Conservation (phyloP, 1,284 basidiomycete genomes). For the Apiotrichum gamsii region DNA sequence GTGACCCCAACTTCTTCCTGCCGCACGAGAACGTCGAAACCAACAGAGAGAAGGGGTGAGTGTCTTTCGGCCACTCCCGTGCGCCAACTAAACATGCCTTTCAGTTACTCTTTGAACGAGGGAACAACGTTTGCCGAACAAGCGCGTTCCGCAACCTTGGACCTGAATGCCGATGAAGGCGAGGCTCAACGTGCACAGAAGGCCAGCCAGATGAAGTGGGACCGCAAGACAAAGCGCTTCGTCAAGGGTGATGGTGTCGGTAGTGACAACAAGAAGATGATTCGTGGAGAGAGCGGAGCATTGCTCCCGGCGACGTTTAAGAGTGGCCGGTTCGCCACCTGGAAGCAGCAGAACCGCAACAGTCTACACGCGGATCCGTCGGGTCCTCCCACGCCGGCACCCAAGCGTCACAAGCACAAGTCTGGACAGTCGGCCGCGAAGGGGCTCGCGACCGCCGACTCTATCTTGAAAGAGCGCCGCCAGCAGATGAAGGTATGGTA, state of each 20-base stretch:
- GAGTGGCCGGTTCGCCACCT: slow-evolving; percentile 89
- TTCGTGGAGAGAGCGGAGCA: slow-evolving; percentile 86
- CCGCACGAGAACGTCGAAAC: slow-evolving; percentile 82
- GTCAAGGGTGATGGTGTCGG: slow-evolving; percentile 76
- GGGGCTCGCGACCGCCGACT: slow-evolving; percentile 9
- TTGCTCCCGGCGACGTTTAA: slow-evolving; percentile 90
- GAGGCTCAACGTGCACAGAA: slow-evolving; percentile 59
- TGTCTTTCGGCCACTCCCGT: no score
- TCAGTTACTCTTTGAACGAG: slow-evolving; percentile 73
- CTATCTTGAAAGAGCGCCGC: slow-evolving; percentile 2
- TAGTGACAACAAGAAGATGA: slow-evolving; percentile 89
- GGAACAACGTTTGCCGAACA: slow-evolving; percentile 80
- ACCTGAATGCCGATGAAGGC: slow-evolving; percentile 76
- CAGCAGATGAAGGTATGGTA: slow-evolving; percentile 3
- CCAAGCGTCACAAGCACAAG: neutral
- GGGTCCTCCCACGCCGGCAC: neutral
- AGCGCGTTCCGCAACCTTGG: slow-evolving; percentile 71
- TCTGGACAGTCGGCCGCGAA: neutral
- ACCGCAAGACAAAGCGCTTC: slow-evolving; percentile 95
- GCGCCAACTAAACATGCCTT: no score
- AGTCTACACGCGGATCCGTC: neutral
- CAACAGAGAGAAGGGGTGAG: slow-evolving; percentile 78
- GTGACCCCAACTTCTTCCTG: slow-evolving; percentile 85
- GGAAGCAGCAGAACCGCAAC: slow-evolving; percentile 54
- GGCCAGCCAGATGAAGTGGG: slow-evolving; percentile 70